phyloP scores from a whole-genome alignment of 1,284 basidiomycete genomes.

The Volvariella volvacea region DNA sequence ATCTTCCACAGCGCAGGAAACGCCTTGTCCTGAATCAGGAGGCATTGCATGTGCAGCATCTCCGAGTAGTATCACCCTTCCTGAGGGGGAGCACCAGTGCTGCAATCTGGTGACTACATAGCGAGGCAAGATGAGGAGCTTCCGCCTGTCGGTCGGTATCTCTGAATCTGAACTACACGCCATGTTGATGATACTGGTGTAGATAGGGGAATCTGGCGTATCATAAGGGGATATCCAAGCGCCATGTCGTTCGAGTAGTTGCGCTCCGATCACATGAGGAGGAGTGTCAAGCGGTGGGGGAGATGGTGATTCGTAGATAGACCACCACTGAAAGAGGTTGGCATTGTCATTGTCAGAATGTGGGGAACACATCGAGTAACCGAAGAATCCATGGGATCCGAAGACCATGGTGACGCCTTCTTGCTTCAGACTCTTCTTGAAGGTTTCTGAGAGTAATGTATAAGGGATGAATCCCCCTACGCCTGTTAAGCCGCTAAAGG shows the following conservation, averaged over 20 bases:
- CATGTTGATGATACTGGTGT: conserved; percentile 22
- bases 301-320: conserved; percentile 25
- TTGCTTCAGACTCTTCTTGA: conserved; percentile 19
- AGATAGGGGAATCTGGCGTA: conserved; percentile 12
- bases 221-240: conserved; percentile 27
- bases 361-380: conserved; percentile 21
- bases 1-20: conserved; percentile 30
- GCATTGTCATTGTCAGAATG: conserved; percentile 7
- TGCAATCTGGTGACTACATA: conserved; percentile 6
- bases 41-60: conserved; percentile 34
- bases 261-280: conserved; percentile 16
- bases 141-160: too few relatives aligned
- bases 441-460: conserved; percentile 16
- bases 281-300: conserved; percentile 11
- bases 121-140: too few relatives aligned
- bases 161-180: conserved; percentile 14
- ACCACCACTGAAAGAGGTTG: conserved; percentile 29
- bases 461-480: conserved; percentile 29
- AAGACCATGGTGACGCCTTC: conserved; percentile 30
- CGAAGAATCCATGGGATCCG: conserved; percentile 29
- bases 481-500: conserved; percentile 24
- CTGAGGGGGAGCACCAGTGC: conserved; percentile 21
- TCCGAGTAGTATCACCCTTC: conserved; percentile 28
- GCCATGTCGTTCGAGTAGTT: conserved; percentile 25
- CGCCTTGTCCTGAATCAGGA: conserved; percentile 30